These are phyloP conservation scores for Cardiospermum halicacabum DNA, from an alignment of 345 rosid species.

Conservation along the genomic window DNA sequence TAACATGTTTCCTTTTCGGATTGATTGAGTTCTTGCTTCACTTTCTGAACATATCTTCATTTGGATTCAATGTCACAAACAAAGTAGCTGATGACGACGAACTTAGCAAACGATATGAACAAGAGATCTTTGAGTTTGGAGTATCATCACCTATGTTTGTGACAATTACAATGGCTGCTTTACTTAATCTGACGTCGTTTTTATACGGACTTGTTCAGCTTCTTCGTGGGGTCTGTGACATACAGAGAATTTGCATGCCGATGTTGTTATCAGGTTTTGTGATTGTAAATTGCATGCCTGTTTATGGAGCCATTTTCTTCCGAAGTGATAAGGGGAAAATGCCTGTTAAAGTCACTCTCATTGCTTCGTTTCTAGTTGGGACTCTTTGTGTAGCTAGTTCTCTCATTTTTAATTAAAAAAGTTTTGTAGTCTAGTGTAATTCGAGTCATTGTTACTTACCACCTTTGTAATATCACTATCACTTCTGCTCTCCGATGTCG, in stretches of 20 bases:
- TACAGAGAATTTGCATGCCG: slow-evolving; percentile 31
- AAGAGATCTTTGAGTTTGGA: slow-evolving; percentile 60
- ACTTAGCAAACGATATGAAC: slow-evolving; percentile 46
- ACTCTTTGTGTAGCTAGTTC: slow-evolving; percentile 25
- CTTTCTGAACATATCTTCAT: slow-evolving; percentile 36
- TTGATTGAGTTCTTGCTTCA: slow-evolving; percentile 38
- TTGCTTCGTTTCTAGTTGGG: slow-evolving; percentile 25
- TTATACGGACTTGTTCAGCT: slow-evolving; percentile 20
- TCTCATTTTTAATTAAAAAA: slow-evolving; percentile 20
- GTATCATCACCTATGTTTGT: slow-evolving; percentile 51
- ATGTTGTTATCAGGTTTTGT: slow-evolving; percentile 37
- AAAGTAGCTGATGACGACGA: slow-evolving; percentile 49
- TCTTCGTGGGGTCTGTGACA: background rate
- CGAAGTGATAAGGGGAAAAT: slow-evolving; percentile 60
- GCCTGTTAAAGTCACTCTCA: slow-evolving; percentile 26
- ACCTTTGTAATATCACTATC: too few species aligned
- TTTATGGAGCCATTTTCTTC: slow-evolving; percentile 54
- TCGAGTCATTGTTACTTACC: too few species aligned
- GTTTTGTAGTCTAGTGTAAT: background rate
- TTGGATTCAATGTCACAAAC: slow-evolving; percentile 54
- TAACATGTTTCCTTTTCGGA: slow-evolving; percentile 39
- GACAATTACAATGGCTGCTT: slow-evolving; percentile 36
- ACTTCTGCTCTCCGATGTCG: too few species aligned
- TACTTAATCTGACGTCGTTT: slow-evolving; percentile 45
- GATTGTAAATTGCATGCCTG: slow-evolving; percentile 44